These are phyloP conservation scores for Spinacia oleracea DNA, from an alignment of 179 eudicot genomes.

Conservation along the genomic window DNA sequence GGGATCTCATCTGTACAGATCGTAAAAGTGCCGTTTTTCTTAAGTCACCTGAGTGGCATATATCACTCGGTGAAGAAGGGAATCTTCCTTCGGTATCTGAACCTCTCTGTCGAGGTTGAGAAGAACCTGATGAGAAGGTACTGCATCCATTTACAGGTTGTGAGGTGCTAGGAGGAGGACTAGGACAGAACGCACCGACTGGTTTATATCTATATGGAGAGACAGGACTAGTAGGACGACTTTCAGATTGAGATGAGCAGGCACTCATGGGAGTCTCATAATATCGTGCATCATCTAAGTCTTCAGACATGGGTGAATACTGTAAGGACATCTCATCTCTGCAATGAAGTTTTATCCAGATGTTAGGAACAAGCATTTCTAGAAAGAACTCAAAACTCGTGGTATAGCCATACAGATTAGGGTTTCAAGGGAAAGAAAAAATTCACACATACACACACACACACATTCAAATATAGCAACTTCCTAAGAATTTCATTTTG, in stretches of 20 bases:
- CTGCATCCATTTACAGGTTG: conserved; percentile 41
- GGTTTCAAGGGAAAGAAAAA: background rate
- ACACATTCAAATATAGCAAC: background rate
- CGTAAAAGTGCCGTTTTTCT: conserved; percentile 87
- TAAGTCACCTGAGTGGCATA: conserved; percentile 96
- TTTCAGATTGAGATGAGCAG: conserved; percentile 75
- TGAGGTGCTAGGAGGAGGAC: conserved; percentile 55
- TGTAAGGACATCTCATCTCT: conserved; percentile 81
- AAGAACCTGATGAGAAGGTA: conserved; percentile 33
- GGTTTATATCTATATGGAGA: conserved; percentile 83
- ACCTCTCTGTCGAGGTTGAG: conserved; percentile 78
- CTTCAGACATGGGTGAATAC: conserved; percentile 97
- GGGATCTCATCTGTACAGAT: conserved; percentile 93
- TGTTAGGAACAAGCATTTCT: background rate
- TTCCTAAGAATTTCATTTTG: background rate
- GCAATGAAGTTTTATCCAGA: conserved; percentile 23
- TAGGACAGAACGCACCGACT: conserved; percentile 43
- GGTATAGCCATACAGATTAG: background rate
- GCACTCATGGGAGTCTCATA: conserved; percentile 54
- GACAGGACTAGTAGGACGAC: conserved; percentile 87
- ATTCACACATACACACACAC: background rate
- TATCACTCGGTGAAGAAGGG: conserved; percentile 97
- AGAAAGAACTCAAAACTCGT: background rate
- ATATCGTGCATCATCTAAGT: conserved; percentile 72
- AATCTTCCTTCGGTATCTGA: conserved; percentile 86